Percentiles rank a stretch among this genome's conserved stretches.
Evolutionary conservation across 2,329 filamentous ascomycete species (phyloP).

Genomic region (Mariannaea elegans): DNA sequence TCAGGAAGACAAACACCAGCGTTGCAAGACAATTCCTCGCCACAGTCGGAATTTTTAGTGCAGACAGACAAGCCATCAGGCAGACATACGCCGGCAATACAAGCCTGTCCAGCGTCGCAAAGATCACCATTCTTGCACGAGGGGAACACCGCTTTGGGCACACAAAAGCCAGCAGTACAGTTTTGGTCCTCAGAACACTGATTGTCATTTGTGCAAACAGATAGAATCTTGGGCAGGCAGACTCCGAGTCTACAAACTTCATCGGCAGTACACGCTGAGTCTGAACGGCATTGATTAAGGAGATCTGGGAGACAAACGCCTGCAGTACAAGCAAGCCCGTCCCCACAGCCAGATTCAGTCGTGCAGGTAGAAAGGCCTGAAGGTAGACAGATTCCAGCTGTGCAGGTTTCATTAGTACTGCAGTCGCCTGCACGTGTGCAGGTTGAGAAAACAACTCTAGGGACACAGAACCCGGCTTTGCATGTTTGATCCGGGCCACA

Average conservation of each 20-base stretch:
- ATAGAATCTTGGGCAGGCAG: not conserved
- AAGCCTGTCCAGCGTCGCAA: not conserved
- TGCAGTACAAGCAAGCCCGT: not conserved
- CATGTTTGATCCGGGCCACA: not conserved
- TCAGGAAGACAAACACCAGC: not conserved
- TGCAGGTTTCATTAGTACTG: not conserved
- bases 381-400: conserved; percentile 6
- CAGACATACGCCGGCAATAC: conserved; percentile 7
- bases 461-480: conserved; percentile 2
- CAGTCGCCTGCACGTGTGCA: not conserved
- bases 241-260: conserved; percentile 2
- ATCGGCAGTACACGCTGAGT: not conserved
- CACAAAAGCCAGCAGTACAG: conserved; percentile 5
- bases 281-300: not conserved
- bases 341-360: not conserved
- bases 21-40: not conserved
- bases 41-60: not conserved
- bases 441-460: not conserved
- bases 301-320: not conserved
- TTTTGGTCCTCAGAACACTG: not conserved
- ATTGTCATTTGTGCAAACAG: not conserved
- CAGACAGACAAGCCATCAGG: not conserved
- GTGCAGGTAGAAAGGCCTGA: not conserved
- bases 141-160: not conserved
- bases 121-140: not conserved